Conservation (phyloP, 805 yeast species). For the Saccharomyces mikatae region DNA sequence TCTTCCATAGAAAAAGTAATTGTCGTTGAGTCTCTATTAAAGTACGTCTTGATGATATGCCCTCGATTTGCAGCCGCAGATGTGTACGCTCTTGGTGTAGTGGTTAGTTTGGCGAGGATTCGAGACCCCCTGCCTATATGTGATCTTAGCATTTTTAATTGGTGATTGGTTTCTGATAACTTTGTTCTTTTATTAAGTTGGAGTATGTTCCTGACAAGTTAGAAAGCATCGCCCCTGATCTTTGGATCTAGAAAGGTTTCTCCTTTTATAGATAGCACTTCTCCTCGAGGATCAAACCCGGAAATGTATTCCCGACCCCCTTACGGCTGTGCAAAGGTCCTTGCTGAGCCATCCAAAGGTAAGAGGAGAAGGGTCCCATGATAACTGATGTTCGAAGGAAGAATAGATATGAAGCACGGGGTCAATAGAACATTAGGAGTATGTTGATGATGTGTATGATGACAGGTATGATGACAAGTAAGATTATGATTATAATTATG, state of each 20-base stretch:
- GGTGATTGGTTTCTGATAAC: background rate
- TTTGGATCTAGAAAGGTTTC: background rate
- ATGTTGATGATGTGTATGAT: no score
- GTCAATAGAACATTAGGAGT: no score
- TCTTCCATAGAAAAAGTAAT: constrained; percentile 16
- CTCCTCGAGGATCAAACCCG: background rate
- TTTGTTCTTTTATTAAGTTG: background rate
- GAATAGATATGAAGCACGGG: background rate
- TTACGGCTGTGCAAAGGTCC: background rate
- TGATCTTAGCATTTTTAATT: background rate
- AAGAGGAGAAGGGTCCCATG: background rate
- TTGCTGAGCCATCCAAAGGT: background rate
- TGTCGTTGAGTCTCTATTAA: constrained; percentile 19
- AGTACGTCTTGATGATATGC: constrained; percentile 1
- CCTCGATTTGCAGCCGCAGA: background rate
- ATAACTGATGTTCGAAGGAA: background rate
- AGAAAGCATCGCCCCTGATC: background rate
- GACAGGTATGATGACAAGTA: no score
- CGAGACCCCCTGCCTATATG: background rate
- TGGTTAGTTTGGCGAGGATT: background rate
- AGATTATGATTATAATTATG: background rate
- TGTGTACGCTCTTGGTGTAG: background rate
- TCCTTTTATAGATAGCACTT: background rate
- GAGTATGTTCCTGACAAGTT: background rate
- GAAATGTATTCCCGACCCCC: background rate